These are phyloP conservation scores for Mycena metata DNA, from an alignment of 768 basidiomycete genomes.

Conservation along the genomic window DNA sequence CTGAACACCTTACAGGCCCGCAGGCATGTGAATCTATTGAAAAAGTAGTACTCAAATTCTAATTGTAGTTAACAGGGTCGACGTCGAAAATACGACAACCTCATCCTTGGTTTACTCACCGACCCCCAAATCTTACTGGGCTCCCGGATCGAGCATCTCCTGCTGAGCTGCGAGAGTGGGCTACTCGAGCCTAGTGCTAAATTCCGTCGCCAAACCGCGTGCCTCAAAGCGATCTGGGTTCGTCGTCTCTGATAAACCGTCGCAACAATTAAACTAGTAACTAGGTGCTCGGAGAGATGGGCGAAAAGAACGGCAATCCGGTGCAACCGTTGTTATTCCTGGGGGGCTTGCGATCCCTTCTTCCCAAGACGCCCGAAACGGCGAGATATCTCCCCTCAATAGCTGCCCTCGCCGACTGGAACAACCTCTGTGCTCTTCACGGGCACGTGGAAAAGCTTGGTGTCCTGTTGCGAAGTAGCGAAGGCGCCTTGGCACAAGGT, in stretches of 20 bases:
- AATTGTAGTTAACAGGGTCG: slow-evolving; percentile 13
- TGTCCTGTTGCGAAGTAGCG: neutral
- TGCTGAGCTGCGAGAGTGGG: slow-evolving; percentile 37
- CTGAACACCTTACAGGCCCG: neutral
- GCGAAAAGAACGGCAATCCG: neutral
- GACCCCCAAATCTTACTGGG: slow-evolving; percentile 28
- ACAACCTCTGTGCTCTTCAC: slow-evolving; percentile 34
- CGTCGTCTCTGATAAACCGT: too few species aligned
- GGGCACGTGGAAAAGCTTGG: slow-evolving; percentile 28
- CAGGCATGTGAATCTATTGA: too few species aligned
- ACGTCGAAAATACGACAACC: slow-evolving; percentile 36
- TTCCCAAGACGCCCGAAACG: slow-evolving; percentile 1
- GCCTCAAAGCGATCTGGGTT: slow-evolving; percentile 37
- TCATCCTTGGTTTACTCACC: slow-evolving; percentile 34
- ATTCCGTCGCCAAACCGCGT: slow-evolving; percentile 27
- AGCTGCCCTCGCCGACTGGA: slow-evolving; percentile 32
- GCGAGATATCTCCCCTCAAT: slow-evolving; percentile 35
- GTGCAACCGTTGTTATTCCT: slow-evolving; percentile 32
- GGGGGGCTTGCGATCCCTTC: slow-evolving; percentile 20
- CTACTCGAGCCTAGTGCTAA: slow-evolving; percentile 28
- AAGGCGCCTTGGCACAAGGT: neutral
- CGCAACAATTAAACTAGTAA: too few species aligned
- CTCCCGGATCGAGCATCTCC: slow-evolving; percentile 35
- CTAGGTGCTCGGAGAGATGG: too few species aligned
- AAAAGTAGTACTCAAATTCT: too few species aligned